Evolutionary conservation across 108 stramenopile genomes (phyloP).

Genomic region (Nitzschia palea): DNA sequence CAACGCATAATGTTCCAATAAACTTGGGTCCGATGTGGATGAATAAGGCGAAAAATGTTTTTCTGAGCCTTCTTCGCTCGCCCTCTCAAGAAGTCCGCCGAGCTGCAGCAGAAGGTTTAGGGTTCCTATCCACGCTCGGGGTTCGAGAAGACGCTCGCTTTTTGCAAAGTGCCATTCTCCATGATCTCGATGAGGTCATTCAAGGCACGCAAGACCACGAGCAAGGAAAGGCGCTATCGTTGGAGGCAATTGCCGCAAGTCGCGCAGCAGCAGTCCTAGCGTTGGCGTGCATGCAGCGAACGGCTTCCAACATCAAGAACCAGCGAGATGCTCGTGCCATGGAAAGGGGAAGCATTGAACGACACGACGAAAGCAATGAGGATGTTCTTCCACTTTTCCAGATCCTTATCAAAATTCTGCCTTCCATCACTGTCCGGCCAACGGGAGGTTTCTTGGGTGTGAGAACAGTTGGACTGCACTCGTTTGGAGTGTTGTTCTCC

Average conservation of each 20-base stretch:
- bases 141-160: conserved; percentile 80
- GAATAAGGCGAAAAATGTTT: conserved; percentile 72
- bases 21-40: conserved; percentile 87
- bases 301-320: conserved; percentile 31
- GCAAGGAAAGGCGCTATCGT: conserved; percentile 41
- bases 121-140: conserved; percentile 73
- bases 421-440: conserved; percentile 59
- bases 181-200: conserved; percentile 81
- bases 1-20: conserved; percentile 68
- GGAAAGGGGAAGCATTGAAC: conserved; percentile 16
- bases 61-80: conserved; percentile 69
- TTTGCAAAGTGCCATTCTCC: conserved; percentile 76
- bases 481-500: conserved; percentile 69
- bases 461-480: conserved; percentile 67
- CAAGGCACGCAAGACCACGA: conserved; percentile 47
- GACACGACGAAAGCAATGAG: conserved; percentile 1
- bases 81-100: conserved; percentile 58
- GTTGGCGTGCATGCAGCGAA: conserved; percentile 79
- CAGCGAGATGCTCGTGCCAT: conserved; percentile 22
- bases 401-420: conserved; percentile 81
- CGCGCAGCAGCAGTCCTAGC: conserved; percentile 70
- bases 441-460: conserved; percentile 51
- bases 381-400: conserved; percentile 59
- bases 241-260: conserved; percentile 57
- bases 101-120: conserved; percentile 81